Evolutionary conservation across 2,329 filamentous ascomycete species (phyloP).

Genomic region (Chalara sp.): DNA sequence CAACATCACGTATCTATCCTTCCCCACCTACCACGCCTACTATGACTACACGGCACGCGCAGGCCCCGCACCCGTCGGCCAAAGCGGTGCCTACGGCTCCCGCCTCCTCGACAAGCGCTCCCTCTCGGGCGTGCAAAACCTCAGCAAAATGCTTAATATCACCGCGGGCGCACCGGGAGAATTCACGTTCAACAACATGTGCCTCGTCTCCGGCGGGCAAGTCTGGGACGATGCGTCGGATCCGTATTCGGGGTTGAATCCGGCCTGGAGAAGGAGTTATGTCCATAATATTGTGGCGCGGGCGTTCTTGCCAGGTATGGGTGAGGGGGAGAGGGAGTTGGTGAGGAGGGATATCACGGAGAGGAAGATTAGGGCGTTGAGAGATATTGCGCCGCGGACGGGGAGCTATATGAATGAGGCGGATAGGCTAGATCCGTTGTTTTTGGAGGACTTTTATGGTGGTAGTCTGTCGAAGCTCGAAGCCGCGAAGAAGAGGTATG

Average conservation of each 20-base stretch:
- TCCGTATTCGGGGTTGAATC: slow-evolving; percentile 22
- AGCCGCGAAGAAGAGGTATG: slow-evolving; percentile 28
- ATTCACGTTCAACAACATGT: slow-evolving; percentile 18
- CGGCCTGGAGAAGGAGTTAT: slow-evolving; percentile 22
- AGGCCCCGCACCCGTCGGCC: slow-evolving; percentile 16
- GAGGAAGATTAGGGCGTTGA: slow-evolving; percentile 19
- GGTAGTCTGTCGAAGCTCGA: slow-evolving; percentile 26
- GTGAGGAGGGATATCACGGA: slow-evolving; percentile 8
- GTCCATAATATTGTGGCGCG: slow-evolving; percentile 13
- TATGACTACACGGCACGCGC: slow-evolving; percentile 21
- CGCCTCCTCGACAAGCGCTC: slow-evolving; percentile 20
- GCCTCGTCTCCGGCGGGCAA: slow-evolving; percentile 26
- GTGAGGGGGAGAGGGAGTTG: not conserved
- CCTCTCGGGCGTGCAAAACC: not conserved
- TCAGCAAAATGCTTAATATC: slow-evolving; percentile 21
- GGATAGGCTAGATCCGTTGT: slow-evolving; percentile 29
- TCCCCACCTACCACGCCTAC: slow-evolving; percentile 19
- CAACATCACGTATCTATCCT: slow-evolving; percentile 10
- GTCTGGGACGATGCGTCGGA: slow-evolving; percentile 24
- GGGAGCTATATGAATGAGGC: slow-evolving; percentile 39
- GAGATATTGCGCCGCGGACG: slow-evolving; percentile 31
- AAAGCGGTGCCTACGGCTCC: slow-evolving; percentile 19
- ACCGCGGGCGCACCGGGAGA: slow-evolving; percentile 21
- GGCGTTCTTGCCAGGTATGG: slow-evolving; percentile 1
- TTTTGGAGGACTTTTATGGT: slow-evolving; percentile 30